These are phyloP conservation scores for Lactarius vividus DNA, from an alignment of 768 basidiomycete genomes.

Conservation along the genomic window DNA sequence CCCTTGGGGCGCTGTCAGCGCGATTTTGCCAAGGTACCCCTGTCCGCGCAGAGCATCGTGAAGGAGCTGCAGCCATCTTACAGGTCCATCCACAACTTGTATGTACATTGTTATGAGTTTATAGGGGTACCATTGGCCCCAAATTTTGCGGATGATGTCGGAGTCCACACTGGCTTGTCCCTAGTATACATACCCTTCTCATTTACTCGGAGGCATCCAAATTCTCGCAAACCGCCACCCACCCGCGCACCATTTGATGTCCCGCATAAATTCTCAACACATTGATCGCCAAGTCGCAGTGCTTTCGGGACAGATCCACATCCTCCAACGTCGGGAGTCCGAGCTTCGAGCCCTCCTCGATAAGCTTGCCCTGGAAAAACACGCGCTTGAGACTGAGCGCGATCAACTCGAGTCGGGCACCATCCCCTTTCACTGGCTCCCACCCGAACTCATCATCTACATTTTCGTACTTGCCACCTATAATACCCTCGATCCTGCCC, in stretches of 20 bases:
- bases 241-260: neutral
- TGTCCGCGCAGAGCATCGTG: neutral
- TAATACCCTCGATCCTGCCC: neutral
- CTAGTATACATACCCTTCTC: neutral
- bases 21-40: neutral
- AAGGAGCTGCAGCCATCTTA: neutral
- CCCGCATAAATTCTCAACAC: neutral
- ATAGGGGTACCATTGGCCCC: neutral
- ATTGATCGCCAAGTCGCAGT: conserved; percentile 10
- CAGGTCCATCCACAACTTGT: neutral
- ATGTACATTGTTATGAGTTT: neutral
- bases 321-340: conserved; percentile 9
- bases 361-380: conserved; percentile 4
- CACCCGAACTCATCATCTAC: conserved; percentile 25
- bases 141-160: conserved; percentile 2
- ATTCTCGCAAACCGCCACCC: neutral
- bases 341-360: conserved; percentile 23
- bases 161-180: conserved; percentile 2
- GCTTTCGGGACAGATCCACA: conserved; percentile 12
- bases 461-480: conserved; percentile 20
- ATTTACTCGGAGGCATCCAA: neutral
- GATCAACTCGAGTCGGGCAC: conserved; percentile 7
- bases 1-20: neutral
- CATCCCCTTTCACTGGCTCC: conserved; percentile 22
- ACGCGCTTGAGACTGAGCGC: conserved; percentile 9